These are phyloP conservation scores for Nothopassalora personata DNA, from an alignment of 2,329 filamentous ascomycete genomes.

Conservation along the genomic window DNA sequence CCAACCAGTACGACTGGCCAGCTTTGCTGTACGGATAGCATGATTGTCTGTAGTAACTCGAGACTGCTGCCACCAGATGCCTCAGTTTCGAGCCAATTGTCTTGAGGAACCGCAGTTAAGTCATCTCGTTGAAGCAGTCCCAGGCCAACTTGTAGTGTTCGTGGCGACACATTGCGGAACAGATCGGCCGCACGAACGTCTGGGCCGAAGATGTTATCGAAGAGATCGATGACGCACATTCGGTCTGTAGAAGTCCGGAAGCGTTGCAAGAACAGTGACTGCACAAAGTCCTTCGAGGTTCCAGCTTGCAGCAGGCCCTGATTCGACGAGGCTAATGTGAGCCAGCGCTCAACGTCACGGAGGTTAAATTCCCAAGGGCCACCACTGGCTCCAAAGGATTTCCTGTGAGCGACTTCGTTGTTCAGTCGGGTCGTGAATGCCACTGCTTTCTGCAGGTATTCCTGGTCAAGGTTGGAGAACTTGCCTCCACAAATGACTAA, in stretches of 20 bases:
- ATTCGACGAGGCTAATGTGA: constrained; percentile 61
- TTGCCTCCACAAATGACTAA: constrained; percentile 73
- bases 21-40: constrained; percentile 78
- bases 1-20: constrained; percentile 89
- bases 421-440: constrained; percentile 78
- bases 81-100: constrained; percentile 28
- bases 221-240: constrained; percentile 59
- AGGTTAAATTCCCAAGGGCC: constrained; percentile 96
- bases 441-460: constrained; percentile 64
- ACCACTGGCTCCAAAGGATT: constrained; percentile 51
- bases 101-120: constrained; percentile 3
- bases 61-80: constrained; percentile 45
- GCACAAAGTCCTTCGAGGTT: constrained; percentile 66
- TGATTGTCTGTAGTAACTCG: constrained; percentile 73
- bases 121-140: constrained; percentile 61
- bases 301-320: constrained; percentile 58
- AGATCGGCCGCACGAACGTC: constrained; percentile 47
- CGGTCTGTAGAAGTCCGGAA: constrained; percentile 72
- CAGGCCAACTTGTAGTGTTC: constrained; percentile 72
- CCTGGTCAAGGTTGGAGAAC: constrained; percentile 59
- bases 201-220: constrained; percentile 56
- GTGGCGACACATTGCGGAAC: constrained; percentile 63
- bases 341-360: constrained; percentile 82
- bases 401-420: constrained; percentile 56
- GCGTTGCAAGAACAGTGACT: constrained; percentile 77